Base-by-base conservation (phyloP, 805 yeast genomes). In the Naumovozyma castellii region DNA sequence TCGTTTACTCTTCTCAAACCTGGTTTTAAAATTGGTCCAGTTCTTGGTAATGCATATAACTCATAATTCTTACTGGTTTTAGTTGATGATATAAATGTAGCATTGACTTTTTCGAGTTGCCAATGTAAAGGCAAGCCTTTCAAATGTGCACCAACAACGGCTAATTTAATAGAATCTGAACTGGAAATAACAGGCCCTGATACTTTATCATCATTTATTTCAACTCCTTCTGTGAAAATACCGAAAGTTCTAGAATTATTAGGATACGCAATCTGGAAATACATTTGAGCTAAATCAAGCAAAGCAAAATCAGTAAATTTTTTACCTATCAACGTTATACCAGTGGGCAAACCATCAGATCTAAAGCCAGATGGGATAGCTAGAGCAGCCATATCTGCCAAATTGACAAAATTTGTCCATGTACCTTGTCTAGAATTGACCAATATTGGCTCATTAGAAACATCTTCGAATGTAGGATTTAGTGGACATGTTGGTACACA, bases 121-220 rank as follows among this genome's bases (percentile, higher is more conserved):
- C 97, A 88, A 63, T 90, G 87, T 50, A 90, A 71, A 36, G 87
- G 87, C 69, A 86, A 74, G 1, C 95, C 96, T 41, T 77, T 69
- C 49, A 92, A 70, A 58, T 90, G 98, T 36, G 97, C 97, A 41
- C 98, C 98, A 36, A 90, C 97, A 29, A 92, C 98, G 1, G 97
- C 97, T 42, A 90, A 65, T 45, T 79, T 72, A 43, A 86, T 68
- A 8, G 73, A 66, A 27, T 62, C 46, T 1, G 68, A 59, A 19
- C 64, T 50, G 34, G 62, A 56, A 18, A 38, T 32, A 6, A 27
- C 27, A n/a, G 56, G 57, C 3, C 62, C 62, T 1, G 14, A 15
- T 8, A 57, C 34, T 9, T 36, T 43, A 33, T 47, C 49, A 36
- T 47, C 46, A 12, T 30, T 32, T 4, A 43, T 43, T 3, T 18